Evolutionary conservation across 2,329 filamentous ascomycete genomes (phyloP).

Genomic region (Hymenoscyphus repandus): DNA sequence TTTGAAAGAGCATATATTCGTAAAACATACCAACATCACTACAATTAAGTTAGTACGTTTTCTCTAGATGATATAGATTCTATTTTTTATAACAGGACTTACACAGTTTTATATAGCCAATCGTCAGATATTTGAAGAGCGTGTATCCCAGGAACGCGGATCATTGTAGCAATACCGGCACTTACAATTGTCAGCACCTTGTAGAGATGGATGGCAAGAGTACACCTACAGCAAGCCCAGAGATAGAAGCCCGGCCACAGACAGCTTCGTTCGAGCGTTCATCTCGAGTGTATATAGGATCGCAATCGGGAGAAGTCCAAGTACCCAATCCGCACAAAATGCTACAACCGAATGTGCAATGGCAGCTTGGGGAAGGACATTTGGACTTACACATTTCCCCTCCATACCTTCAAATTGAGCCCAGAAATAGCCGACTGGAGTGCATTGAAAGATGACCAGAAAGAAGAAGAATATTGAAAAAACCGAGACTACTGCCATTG

Average conservation of each 20-base stretch:
- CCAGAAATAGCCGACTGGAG: slow-evolving; percentile 49
- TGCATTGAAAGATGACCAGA: slow-evolving; percentile 47
- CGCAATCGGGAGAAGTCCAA: slow-evolving; percentile 48
- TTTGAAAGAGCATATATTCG: background rate
- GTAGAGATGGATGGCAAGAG: background rate
- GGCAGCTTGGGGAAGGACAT: slow-evolving; percentile 46
- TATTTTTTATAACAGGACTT: background rate
- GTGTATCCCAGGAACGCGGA: slow-evolving; percentile 23
- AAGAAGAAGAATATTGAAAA: slow-evolving; percentile 45
- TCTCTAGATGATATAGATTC: too few species aligned
- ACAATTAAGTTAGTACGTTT: slow-evolving; percentile 4
- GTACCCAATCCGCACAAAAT: slow-evolving; percentile 44
- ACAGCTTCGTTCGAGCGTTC: slow-evolving; percentile 44
- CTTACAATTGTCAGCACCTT: slow-evolving; percentile 7
- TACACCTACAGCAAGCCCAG: slow-evolving; percentile 46
- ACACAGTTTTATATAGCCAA: slow-evolving; percentile 23
- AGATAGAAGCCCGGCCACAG: slow-evolving; percentile 47
- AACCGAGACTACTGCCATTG: slow-evolving; percentile 41
- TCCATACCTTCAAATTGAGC: slow-evolving; percentile 21
- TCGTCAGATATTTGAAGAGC: slow-evolving; percentile 16
- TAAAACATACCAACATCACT: slow-evolving; percentile 21
- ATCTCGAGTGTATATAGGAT: slow-evolving; percentile 53
- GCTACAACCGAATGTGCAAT: slow-evolving; percentile 47
- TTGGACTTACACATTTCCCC: slow-evolving; percentile 35
- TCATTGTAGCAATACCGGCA: slow-evolving; percentile 22